A percentile compares a stretch with the other conserved stretches of the same genome.
These are phyloP conservation scores for Salix viminalis DNA, from an alignment of 345 rosid genomes.

Conservation along the genomic window DNA sequence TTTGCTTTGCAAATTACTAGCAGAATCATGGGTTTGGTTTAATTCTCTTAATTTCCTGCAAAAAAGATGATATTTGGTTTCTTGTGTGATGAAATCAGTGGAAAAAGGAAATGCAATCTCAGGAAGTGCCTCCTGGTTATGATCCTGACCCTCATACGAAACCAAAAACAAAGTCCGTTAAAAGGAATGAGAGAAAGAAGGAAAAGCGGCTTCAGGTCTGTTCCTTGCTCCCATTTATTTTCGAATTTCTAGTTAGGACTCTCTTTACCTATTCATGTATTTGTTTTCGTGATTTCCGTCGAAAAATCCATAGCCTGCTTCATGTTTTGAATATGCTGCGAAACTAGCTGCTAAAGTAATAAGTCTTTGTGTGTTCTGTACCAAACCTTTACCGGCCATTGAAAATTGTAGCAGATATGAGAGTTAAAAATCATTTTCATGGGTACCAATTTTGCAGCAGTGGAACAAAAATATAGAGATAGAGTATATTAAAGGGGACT, in stretches of 20 bases:
- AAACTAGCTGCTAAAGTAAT: not conserved
- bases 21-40: not conserved
- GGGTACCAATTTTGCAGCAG: not conserved
- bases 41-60: not conserved
- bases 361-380: not conserved
- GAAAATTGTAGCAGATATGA: not conserved
- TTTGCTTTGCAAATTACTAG: not conserved
- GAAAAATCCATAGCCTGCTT: not conserved
- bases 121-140: not conserved
- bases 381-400: not conserved
- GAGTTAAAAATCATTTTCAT: not conserved
- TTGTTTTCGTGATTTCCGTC: not conserved
- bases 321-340: not conserved
- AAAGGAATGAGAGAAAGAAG: constrained; percentile 79
- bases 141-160: not conserved
- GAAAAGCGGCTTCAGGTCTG: constrained; percentile 75
- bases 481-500: not conserved
- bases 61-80: not conserved
- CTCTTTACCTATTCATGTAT: not conserved
- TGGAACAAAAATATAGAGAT: not conserved
- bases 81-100: not conserved
- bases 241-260: not conserved
- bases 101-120: not conserved
- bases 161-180: constrained; percentile 54
- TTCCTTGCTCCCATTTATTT: not conserved